phyloP scores from a whole-genome alignment of 805 yeast species.

The Candida pini region DNA sequence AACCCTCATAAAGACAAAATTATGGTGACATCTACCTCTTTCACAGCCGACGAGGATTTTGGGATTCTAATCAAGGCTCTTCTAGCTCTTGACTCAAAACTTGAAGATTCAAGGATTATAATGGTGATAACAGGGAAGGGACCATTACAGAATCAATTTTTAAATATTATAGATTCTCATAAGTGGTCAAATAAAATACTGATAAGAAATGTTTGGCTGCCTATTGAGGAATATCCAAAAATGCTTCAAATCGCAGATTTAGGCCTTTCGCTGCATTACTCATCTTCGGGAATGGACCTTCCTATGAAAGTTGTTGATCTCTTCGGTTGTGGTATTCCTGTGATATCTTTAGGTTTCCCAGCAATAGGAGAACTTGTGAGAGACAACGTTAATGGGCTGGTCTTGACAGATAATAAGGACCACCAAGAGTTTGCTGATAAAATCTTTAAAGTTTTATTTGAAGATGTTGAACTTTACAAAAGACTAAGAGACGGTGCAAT shows the following conservation, averaged over 20 bases:
- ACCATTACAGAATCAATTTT: conserved; percentile 57
- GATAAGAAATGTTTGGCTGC: conserved; percentile 69
- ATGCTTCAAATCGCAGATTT: conserved; percentile 73
- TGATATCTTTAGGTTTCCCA: conserved; percentile 67
- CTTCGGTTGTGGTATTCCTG: conserved; percentile 96
- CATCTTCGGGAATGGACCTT: conserved; percentile 88
- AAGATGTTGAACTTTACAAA: conserved; percentile 19
- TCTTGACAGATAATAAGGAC: conserved; percentile 34
- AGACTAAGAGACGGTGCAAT: conserved; percentile 64
- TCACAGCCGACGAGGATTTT: conserved; percentile 94
- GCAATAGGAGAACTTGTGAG: conserved; percentile 76
- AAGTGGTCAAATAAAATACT: conserved; percentile 41
- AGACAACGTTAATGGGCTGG: conserved; percentile 63
- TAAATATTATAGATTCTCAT: conserved; percentile 11
- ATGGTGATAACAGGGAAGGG: conserved; percentile 97
- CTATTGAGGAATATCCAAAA: conserved; percentile 72
- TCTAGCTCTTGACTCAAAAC: conserved; percentile 44
- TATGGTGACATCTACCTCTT: conserved; percentile 85
- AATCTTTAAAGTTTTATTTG: conserved; percentile 27
- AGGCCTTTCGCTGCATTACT: conserved; percentile 85
- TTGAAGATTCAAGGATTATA: conserved; percentile 41
- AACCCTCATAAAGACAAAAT: conserved; percentile 43
- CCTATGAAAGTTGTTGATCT: conserved; percentile 97
- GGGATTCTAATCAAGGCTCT: conserved; percentile 63
- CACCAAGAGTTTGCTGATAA: conserved; percentile 39